Conservation (phyloP, 495 filamentous ascomycete genomes). For the Aspergillus sclerotioniger region DNA sequence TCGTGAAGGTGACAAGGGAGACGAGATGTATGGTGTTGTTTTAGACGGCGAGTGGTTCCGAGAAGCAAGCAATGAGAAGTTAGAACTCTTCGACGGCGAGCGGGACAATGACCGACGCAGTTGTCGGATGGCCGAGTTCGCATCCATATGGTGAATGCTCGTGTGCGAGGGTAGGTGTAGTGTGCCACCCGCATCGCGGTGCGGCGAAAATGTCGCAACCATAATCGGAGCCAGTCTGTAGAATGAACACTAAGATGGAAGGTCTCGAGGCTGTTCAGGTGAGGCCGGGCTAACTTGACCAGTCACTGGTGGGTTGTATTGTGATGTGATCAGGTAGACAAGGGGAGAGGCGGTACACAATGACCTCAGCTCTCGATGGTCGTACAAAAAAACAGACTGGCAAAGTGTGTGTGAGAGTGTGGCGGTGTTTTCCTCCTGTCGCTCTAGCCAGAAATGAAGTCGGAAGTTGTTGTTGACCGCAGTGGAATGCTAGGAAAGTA, state of each 20-base stretch:
- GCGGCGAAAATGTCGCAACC: constrained; percentile 54
- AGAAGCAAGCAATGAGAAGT: constrained; percentile 61
- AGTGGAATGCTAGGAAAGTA: constrained; percentile 22
- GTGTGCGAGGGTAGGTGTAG: constrained; percentile 81
- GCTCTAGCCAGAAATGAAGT: constrained; percentile 17
- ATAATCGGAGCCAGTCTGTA: constrained; percentile 18
- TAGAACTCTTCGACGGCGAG: constrained; percentile 75
- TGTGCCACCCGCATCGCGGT: constrained; percentile 68
- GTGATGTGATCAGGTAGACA: constrained; percentile 2
- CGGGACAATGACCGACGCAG: constrained; percentile 80
- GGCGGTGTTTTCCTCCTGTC: constrained; percentile 15
- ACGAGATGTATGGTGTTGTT: constrained; percentile 44
- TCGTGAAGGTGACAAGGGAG: constrained; percentile 51
- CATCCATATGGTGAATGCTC: constrained; percentile 74
- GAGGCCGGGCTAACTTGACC: neutral
- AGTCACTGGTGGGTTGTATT: neutral
- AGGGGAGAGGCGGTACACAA: constrained; percentile 1
- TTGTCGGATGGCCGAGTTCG: constrained; percentile 70
- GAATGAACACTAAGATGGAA: neutral
- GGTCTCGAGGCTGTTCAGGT: neutral
- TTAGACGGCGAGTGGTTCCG: constrained; percentile 56
- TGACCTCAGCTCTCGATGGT: neutral
- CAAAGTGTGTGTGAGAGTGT: constrained; percentile 11
- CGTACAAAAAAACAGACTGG: constrained; percentile 8
- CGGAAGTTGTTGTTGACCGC: constrained; percentile 10